Evolutionary conservation across 345 rosid genomes (phyloP).

Genomic region (Euclidium syriacum): DNA sequence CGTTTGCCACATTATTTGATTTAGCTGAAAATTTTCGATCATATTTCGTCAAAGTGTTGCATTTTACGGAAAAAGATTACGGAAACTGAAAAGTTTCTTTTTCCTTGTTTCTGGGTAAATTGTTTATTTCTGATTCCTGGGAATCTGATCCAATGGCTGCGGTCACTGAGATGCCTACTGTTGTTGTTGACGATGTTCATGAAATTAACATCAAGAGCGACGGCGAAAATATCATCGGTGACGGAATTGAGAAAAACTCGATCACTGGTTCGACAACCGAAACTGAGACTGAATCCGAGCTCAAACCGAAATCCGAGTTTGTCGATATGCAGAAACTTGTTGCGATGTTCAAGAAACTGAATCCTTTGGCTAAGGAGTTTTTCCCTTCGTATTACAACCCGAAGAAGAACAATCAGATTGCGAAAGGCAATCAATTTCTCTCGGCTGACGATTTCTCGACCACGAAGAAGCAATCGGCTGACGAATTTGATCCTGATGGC

Average conservation of each 20-base stretch:
- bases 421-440: constrained; percentile 24
- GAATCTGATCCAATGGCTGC: constrained; percentile 55
- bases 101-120: background rate
- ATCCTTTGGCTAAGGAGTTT: constrained; percentile 83
- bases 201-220: constrained; percentile 29
- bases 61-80: background rate
- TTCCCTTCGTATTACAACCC: constrained; percentile 53
- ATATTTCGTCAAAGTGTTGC: background rate
- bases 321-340: constrained; percentile 65
- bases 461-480: constrained; percentile 26
- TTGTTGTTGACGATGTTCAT: constrained; percentile 33
- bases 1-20: constrained; percentile 22
- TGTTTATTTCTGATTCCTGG: background rate
- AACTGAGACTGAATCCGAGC: constrained; percentile 37
- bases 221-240: constrained; percentile 6
- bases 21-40: background rate
- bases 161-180: constrained; percentile 48
- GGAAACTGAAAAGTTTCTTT: background rate
- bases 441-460: constrained; percentile 31
- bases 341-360: constrained; percentile 77
- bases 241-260: constrained; percentile 18
- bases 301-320: constrained; percentile 54
- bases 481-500: constrained; percentile 26
- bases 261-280: constrained; percentile 38
- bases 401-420: constrained; percentile 27